phyloP scores from a whole-genome alignment of 345 rosid genomes.

The Eucalyptus sideroxylon region DNA sequence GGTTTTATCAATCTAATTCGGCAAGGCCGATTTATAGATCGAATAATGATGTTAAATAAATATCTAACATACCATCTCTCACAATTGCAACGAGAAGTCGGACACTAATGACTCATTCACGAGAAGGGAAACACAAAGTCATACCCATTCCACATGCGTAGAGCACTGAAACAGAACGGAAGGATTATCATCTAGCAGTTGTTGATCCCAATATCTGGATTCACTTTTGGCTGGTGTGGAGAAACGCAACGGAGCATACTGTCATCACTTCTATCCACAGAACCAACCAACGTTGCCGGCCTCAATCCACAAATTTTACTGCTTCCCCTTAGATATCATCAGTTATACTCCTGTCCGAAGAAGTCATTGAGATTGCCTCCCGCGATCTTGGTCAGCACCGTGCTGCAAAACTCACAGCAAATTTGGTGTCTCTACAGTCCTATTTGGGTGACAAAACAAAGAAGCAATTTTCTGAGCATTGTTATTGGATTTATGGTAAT shows the following conservation, averaged over 20 bases:
- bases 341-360: not conserved
- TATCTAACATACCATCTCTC: not conserved
- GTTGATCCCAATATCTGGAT: not conserved
- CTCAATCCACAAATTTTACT: not conserved
- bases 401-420: not conserved
- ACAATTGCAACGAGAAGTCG: not conserved
- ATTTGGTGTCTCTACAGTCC: not conserved
- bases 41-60: not conserved
- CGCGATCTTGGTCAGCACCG: not conserved
- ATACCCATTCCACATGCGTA: not conserved
- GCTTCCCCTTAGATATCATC: not conserved
- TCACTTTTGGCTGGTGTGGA: not conserved
- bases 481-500: not conserved
- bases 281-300: not conserved
- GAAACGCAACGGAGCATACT: not conserved
- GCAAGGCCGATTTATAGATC: not conserved
- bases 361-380: not conserved
- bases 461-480: not conserved
- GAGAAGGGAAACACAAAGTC: not conserved
- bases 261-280: not conserved
- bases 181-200: not conserved
- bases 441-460: not conserved
- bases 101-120: not conserved
- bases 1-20: not conserved
- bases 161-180: not conserved